Evolutionary conservation across 306 rosid species (phyloP).

Genomic region (Acacia crassicarpa): DNA sequence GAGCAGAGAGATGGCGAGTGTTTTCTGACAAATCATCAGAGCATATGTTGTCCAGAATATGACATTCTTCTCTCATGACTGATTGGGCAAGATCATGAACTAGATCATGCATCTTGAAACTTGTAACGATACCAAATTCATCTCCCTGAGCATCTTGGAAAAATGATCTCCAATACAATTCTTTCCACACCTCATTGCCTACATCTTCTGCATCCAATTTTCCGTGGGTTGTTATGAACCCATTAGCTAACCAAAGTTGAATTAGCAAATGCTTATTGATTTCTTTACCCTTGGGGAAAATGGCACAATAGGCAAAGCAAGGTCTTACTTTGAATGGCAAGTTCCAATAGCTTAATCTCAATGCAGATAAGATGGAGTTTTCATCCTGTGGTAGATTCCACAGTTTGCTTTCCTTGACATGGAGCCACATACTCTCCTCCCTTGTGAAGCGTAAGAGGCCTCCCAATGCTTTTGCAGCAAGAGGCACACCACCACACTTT

Average conservation of each 20-base stretch:
- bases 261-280: not conserved
- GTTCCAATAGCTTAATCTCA: constrained; percentile 23
- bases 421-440: constrained; percentile 12
- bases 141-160: constrained; percentile 12
- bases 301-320: constrained; percentile 28
- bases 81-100: constrained; percentile 31
- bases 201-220: not conserved
- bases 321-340: constrained; percentile 9
- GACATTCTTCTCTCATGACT: not conserved
- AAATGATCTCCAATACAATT: constrained; percentile 28
- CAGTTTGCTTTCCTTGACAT: not conserved
- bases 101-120: constrained; percentile 27
- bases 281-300: constrained; percentile 1
- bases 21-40: not conserved
- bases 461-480: constrained; percentile 22
- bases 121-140: not conserved
- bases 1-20: constrained; percentile 9
- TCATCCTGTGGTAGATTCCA: constrained; percentile 23
- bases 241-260: constrained; percentile 34
- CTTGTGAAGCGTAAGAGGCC: constrained; percentile 13
- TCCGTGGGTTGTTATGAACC: not conserved
- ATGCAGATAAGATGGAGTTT: constrained; percentile 19
- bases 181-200: constrained; percentile 10
- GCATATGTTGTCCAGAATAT: not conserved
- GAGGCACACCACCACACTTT: constrained; percentile 24